These are phyloP conservation scores for Mollisiaceae sp. DNA, from an alignment of 2,329 filamentous ascomycete species.

Conservation along the genomic window DNA sequence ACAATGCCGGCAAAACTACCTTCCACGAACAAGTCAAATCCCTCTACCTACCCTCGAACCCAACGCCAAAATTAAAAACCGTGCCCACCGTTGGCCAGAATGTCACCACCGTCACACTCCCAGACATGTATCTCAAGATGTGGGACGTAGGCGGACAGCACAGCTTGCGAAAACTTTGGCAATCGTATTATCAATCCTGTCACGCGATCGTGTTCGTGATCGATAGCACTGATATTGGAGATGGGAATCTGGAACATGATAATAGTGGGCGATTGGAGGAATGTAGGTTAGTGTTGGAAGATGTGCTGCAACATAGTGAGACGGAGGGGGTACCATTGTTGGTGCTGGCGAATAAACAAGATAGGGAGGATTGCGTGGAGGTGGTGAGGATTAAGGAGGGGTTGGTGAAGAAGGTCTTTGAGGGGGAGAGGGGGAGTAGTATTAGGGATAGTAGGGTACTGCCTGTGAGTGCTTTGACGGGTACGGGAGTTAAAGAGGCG, in stretches of 20 bases:
- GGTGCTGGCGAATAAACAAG: slow-evolving; percentile 96
- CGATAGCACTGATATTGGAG: slow-evolving; percentile 91
- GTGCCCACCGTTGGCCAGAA: slow-evolving; percentile 98
- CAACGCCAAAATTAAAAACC: slow-evolving; percentile 75
- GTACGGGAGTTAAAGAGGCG: slow-evolving; percentile 86
- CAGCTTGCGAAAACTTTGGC: slow-evolving; percentile 87
- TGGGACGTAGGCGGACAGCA: slow-evolving; percentile 98
- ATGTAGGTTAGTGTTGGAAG: slow-evolving; percentile 87
- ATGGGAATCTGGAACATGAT: slow-evolving; percentile 58
- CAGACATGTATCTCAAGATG: slow-evolving; percentile 96
- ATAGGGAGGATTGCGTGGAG: slow-evolving; percentile 95
- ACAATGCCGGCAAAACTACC: slow-evolving; percentile 98
- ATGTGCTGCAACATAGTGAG: slow-evolving; percentile 84
- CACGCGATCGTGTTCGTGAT: slow-evolving; percentile 99
- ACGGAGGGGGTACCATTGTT: slow-evolving; percentile 90
- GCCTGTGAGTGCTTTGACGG: slow-evolving; percentile 88
- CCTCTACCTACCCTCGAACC: slow-evolving; percentile 70
- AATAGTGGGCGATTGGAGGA: slow-evolving; percentile 74
- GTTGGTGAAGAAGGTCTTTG: slow-evolving; percentile 91
- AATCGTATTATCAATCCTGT: slow-evolving; percentile 91
- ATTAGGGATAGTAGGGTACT: slow-evolving; percentile 91
- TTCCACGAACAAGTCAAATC: slow-evolving; percentile 97
- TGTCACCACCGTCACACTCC: slow-evolving; percentile 86
- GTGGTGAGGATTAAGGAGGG: slow-evolving; percentile 98
- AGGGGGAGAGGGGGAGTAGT: slow-evolving; percentile 85